phyloP scores from a whole-genome alignment of 371 early-diverging fungal genomes.

The Phascolomyces articulosus region DNA sequence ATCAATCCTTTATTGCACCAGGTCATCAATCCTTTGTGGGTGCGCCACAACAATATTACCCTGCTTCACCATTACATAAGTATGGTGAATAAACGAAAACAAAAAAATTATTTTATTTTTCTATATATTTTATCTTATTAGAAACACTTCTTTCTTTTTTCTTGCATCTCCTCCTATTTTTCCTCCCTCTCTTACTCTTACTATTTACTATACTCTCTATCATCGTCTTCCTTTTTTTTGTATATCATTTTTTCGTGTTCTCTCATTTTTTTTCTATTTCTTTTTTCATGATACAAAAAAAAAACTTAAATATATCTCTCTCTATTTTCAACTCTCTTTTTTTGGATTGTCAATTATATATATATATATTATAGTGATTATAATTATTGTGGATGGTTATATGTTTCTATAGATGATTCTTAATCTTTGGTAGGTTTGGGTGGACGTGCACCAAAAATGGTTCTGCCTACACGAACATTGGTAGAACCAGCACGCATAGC shows the following conservation, averaged over 20 bases:
- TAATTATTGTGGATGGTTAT: no score
- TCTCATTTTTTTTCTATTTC: constrained; percentile 7
- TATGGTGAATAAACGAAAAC: neutral
- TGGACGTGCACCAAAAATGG: constrained; percentile 82
- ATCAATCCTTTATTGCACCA: neutral
- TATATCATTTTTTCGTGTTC: neutral
- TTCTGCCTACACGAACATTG: constrained; percentile 90
- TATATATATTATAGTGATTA: no score
- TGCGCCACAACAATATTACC: constrained; percentile 17
- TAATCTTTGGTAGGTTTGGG: constrained; percentile 1
- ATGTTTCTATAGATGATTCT: no score
- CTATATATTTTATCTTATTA: neutral
- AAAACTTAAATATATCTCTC: no score
- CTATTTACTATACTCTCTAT: neutral
- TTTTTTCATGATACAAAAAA: constrained; percentile 2
- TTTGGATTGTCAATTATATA: no score
- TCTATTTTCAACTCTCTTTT: no score
- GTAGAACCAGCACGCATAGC: constrained; percentile 88
- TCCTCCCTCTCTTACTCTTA: neutral
- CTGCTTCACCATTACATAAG: constrained; percentile 15
- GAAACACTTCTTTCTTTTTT: neutral
- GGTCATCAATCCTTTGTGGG: constrained; percentile 1
- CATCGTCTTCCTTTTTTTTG: neutral
- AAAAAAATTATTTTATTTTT: neutral
- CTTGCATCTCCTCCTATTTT: neutral